Evolutionary conservation across 768 basidiomycete genomes (phyloP), one percentile per base, ranked within the genome.

Genomic region (Macrolepiota dolichaula): DNA sequence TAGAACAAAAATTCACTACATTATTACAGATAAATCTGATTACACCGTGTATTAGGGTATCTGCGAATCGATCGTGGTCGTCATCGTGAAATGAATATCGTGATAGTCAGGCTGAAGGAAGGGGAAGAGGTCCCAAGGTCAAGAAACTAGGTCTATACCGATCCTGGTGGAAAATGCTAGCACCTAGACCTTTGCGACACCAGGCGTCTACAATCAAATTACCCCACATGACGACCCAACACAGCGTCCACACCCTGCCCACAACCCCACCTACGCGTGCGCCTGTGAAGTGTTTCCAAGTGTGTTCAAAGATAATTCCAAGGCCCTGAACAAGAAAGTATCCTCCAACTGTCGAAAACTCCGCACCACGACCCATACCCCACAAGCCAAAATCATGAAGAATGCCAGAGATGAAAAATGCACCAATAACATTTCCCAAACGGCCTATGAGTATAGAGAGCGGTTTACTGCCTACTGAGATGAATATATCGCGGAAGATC

Each of bases 251-350:
- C 15, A 81, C 29, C 70, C 76, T 74, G 3, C 88, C 87, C 0
- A 67, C 3, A 57, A 73, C 55, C 3, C 87, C 89, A 42, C 71
- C 69, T 4, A 85, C 81, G 40, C 74, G 74, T 46, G 61, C 67
- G n/a, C 85, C 81, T 0, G 80, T 83, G 1, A 67, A 50, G 1
- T 60, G 64, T 63, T 73, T 78, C 79, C 78, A 89, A 9, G 68
- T 56, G 22, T 70, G 65, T 69, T 90, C 88, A 35, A 85, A 47
- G 1, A 81, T 53, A 7, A 84, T 64, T 1, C 85, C 85, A 0
- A 85, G 65, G 11, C 81, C 86, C 63, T 81, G 84, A 67, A 84
- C 69, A 50, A 88, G 42, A 67, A 88, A 90, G 68, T 83, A 87
- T 1, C 79, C 81, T 0, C 73, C 70, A 5, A 84, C 72, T 7